Evolutionary conservation across 2,329 filamentous ascomycete genomes (phyloP).

Genomic region (Ceratocystiopsis brevicomis): DNA sequence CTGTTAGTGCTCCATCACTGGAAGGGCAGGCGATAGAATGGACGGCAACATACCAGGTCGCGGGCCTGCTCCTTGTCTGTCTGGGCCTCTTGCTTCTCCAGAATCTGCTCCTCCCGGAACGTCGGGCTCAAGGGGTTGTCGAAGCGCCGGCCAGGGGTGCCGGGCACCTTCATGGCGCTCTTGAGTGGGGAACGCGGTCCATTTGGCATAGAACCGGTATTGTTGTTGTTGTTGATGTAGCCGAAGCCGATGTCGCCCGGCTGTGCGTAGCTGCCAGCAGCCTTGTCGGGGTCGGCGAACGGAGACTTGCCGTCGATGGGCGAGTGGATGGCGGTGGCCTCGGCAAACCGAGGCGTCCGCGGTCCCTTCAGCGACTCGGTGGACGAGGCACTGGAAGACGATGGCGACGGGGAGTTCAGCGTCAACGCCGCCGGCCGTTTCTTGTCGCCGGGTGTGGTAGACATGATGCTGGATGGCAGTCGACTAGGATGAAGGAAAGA

Average conservation of each 20-base stretch:
- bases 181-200: conserved; percentile 66
- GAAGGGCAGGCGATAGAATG: no score
- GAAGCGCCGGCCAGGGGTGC: conserved; percentile 54
- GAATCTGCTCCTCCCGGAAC: conserved; percentile 67
- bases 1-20: not conserved
- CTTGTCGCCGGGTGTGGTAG: conserved; percentile 25
- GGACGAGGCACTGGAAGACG: conserved; percentile 33
- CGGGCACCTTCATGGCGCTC: conserved; percentile 76
- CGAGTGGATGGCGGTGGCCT: conserved; percentile 63
- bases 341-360: conserved; percentile 60
- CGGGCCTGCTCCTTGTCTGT: conserved; percentile 77
- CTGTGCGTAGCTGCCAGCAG: conserved; percentile 43
- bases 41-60: conserved; percentile 52
- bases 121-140: conserved; percentile 75
- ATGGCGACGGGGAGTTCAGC: conserved; percentile 27
- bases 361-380: conserved; percentile 44
- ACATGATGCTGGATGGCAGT: conserved; percentile 11
- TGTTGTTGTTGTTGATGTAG: conserved; percentile 52
- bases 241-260: conserved; percentile 84
- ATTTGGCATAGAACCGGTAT: conserved; percentile 41
- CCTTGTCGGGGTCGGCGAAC: conserved; percentile 39
- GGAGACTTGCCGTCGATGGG: conserved; percentile 42
- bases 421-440: conserved; percentile 38
- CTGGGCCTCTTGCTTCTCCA: conserved; percentile 65
- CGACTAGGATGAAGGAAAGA: conserved; percentile 1